Evolutionary conservation across 495 filamentous ascomycete species (phyloP).

Genomic region (Darksidea phi): DNA sequence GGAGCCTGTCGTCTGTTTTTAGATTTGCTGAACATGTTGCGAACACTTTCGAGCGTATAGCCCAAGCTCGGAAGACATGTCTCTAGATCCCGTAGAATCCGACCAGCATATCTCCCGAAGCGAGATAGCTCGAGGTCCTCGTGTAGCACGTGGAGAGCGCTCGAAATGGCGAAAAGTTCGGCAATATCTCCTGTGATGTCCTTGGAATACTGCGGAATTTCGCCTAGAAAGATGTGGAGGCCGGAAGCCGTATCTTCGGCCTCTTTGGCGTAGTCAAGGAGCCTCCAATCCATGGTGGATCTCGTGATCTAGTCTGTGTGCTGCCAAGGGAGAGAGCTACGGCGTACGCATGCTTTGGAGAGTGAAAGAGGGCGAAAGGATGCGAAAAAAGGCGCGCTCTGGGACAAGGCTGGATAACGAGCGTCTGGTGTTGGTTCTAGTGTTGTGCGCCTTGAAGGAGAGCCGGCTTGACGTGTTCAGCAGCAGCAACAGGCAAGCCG

Average conservation of each 20-base stretch:
- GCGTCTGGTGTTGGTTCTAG: constrained; percentile 18
- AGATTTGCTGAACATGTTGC: constrained; percentile 51
- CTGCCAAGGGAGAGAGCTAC: constrained; percentile 9
- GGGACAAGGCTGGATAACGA: constrained; percentile 23
- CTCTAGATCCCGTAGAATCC: constrained; percentile 49
- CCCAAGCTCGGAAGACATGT: constrained; percentile 50
- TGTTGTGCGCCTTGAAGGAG: neutral
- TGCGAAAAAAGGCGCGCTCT: neutral
- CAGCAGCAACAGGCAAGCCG: constrained; percentile 19
- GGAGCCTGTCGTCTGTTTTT: constrained; percentile 31
- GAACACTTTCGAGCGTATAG: constrained; percentile 55
- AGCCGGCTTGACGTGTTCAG: constrained; percentile 34
- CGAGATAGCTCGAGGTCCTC: constrained; percentile 41
- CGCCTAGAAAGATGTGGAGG: constrained; percentile 52
- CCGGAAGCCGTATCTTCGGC: constrained; percentile 56
- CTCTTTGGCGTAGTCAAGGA: constrained; percentile 52
- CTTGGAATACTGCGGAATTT: constrained; percentile 53
- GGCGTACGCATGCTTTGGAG: constrained; percentile 19
- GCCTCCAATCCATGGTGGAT: constrained; percentile 45
- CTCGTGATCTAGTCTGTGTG: constrained; percentile 24
- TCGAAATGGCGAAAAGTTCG: constrained; percentile 56
- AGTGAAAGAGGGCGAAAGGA: neutral
- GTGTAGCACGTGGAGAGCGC: constrained; percentile 51
- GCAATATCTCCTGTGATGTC: constrained; percentile 57
- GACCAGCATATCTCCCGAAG: constrained; percentile 42